Percentiles rank a stretch among this genome's conserved stretches.
These are phyloP conservation scores for Saccharomycopsis microspora DNA, from an alignment of 805 yeast genomes.

Conservation along the genomic window DNA sequence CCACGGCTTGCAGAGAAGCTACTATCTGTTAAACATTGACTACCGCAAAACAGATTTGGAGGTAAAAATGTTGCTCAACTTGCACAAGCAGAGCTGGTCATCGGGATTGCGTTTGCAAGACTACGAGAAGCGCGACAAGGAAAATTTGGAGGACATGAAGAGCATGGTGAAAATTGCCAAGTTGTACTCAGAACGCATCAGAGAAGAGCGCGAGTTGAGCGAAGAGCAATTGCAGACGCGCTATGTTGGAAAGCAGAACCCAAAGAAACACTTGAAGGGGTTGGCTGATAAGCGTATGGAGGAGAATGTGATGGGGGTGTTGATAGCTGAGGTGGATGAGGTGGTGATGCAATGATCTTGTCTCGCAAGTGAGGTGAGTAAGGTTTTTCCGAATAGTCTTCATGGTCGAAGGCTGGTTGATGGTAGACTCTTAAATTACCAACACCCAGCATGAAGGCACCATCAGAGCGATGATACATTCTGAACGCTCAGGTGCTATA, in stretches of 20 bases:
- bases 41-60: slow-evolving; percentile 88
- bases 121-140: slow-evolving; percentile 65
- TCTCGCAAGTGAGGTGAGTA: not conserved
- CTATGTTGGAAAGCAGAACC: slow-evolving; percentile 97
- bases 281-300: slow-evolving; percentile 81
- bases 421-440: no score
- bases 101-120: slow-evolving; percentile 74
- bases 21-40: slow-evolving; percentile 90
- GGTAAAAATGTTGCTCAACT: slow-evolving; percentile 84
- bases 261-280: slow-evolving; percentile 90
- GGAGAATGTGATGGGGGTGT: slow-evolving; percentile 76
- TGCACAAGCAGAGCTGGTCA: slow-evolving; percentile 95
- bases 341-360: slow-evolving; percentile 62
- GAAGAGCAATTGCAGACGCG: slow-evolving; percentile 89
- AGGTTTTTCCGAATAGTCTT: not conserved
- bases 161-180: slow-evolving; percentile 83
- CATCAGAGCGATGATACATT: no score
- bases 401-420: no score
- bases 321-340: slow-evolving; percentile 83
- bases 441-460: no score
- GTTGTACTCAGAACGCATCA: slow-evolving; percentile 78
- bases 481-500: no score
- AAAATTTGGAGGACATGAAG: slow-evolving; percentile 61
- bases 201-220: slow-evolving; percentile 80
- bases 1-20: slow-evolving; percentile 94